Evolutionary conservation across 257 asterid genomes (phyloP).

Genomic region (Solanum sejunctum): DNA sequence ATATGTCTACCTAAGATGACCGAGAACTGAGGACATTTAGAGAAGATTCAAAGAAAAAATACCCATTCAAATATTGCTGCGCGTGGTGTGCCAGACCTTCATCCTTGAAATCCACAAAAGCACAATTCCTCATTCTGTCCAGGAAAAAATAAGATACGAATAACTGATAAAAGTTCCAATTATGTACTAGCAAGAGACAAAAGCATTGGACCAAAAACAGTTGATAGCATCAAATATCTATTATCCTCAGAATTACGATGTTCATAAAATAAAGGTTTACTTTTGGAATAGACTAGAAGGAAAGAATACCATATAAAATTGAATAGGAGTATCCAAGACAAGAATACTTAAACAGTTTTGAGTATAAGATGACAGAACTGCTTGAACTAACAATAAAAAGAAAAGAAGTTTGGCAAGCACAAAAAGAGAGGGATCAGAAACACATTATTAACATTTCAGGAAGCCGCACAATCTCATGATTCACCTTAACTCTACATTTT

Average conservation of each 20-base stretch:
- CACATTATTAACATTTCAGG: not conserved
- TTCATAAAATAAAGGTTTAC: not conserved
- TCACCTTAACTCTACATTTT: not conserved
- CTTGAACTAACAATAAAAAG: not conserved
- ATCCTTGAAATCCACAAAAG: slow-evolving; percentile 65
- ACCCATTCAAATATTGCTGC: slow-evolving; percentile 77
- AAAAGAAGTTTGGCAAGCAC: not conserved
- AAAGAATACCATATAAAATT: not conserved
- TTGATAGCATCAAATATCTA: not conserved
- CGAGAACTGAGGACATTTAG: too few species aligned
- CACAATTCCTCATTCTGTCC: slow-evolving; percentile 63
- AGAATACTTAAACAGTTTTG: not conserved
- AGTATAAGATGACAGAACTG: not conserved
- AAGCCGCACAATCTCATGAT: not conserved
- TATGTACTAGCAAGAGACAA: not conserved
- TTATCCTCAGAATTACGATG: not conserved
- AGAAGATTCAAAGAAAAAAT: not conserved
- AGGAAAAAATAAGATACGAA: not conserved
- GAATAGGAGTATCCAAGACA: not conserved
- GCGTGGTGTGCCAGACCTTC: slow-evolving; percentile 65
- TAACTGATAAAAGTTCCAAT: not conserved
- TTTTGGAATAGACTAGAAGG: not conserved
- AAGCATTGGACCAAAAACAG: not conserved
- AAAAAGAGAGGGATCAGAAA: not conserved
- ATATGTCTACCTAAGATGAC: not conserved